Percentiles rank a stretch among this genome's conserved stretches.
These are phyloP conservation scores for Penicillium sp. DNA, from an alignment of 2,329 filamentous ascomycete genomes.

Conservation along the genomic window DNA sequence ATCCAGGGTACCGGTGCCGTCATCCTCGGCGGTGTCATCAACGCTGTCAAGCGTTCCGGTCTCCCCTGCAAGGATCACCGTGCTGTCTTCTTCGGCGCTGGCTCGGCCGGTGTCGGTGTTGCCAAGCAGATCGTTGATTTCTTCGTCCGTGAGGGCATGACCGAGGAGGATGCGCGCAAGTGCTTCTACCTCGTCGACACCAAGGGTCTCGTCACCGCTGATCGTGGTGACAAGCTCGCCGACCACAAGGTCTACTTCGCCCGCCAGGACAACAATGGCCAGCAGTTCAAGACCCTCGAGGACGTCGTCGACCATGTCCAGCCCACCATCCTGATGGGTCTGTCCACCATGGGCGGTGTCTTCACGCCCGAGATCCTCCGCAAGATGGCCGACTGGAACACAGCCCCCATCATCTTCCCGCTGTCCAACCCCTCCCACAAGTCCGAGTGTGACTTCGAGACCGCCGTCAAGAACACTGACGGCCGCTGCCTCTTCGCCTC, in stretches of 20 bases:
- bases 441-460: slow-evolving; percentile 95
- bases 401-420: slow-evolving; percentile 87
- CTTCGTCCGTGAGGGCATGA: slow-evolving; percentile 87
- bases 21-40: slow-evolving; percentile 76
- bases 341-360: slow-evolving; percentile 89
- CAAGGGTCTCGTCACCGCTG: slow-evolving; percentile 86
- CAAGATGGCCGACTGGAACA: slow-evolving; percentile 58
- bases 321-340: slow-evolving; percentile 87
- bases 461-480: slow-evolving; percentile 84
- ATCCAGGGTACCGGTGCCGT: slow-evolving; percentile 97
- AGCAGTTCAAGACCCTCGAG: slow-evolving; percentile 70
- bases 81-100: slow-evolving; percentile 92
- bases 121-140: slow-evolving; percentile 97
- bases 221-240: slow-evolving; percentile 88
- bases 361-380: slow-evolving; percentile 85
- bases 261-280: slow-evolving; percentile 59
- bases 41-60: slow-evolving; percentile 73
- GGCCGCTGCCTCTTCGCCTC: slow-evolving; percentile 90
- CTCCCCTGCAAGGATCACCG: slow-evolving; percentile 84
- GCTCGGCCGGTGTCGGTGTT: slow-evolving; percentile 92
- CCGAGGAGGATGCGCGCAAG: slow-evolving; percentile 76
- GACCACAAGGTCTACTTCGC: slow-evolving; percentile 75
- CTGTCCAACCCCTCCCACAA: slow-evolving; percentile 94
- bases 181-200: slow-evolving; percentile 99
- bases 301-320: slow-evolving; percentile 93